Percentiles rank a stretch among this genome's conserved stretches.
Evolutionary conservation across 768 basidiomycete species (phyloP).

Genomic region (Hypsizygus marmoreus): DNA sequence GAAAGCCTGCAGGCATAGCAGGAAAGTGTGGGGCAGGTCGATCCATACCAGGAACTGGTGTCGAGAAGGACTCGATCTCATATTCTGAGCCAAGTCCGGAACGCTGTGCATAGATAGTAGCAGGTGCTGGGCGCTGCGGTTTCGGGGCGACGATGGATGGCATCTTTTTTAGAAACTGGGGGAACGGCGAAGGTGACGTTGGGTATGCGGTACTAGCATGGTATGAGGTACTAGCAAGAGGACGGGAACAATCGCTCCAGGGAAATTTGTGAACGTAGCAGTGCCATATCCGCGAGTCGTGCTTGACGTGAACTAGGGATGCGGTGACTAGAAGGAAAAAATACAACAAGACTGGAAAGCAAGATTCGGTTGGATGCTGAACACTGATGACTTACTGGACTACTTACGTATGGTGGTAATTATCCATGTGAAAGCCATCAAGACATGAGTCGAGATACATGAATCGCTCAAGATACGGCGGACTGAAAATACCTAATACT

Average conservation of each 20-base stretch:
- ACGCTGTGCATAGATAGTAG: constrained; percentile 37
- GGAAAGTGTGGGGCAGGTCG: constrained; percentile 21
- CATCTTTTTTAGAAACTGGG: constrained; percentile 37
- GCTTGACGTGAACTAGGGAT: constrained; percentile 41
- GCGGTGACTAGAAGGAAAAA: constrained; percentile 49
- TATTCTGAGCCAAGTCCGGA: constrained; percentile 45
- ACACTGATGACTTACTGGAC: neutral
- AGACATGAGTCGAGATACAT: constrained; percentile 56
- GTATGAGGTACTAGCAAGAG: no score
- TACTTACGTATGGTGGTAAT: constrained; percentile 40
- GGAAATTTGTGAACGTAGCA: constrained; percentile 49
- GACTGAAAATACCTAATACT: constrained; percentile 2
- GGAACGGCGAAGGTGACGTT: constrained; percentile 25
- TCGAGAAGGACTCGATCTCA: constrained; percentile 49
- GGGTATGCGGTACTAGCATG: no score
- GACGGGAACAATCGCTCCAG: constrained; percentile 26
- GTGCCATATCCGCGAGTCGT: constrained; percentile 54
- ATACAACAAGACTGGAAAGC: constrained; percentile 56
- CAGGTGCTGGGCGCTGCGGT: constrained; percentile 39
- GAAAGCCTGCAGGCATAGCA: constrained; percentile 10
- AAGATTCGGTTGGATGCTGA: constrained; percentile 4
- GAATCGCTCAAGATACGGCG: constrained; percentile 14
- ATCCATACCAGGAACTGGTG: constrained; percentile 21
- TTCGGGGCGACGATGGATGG: constrained; percentile 45
- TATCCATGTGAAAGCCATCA: constrained; percentile 55